Evolutionary conservation across 2,329 filamentous ascomycete species (phyloP), one percentile per base, ranked within the genome.

Genomic region (Nemania diffusa): DNA sequence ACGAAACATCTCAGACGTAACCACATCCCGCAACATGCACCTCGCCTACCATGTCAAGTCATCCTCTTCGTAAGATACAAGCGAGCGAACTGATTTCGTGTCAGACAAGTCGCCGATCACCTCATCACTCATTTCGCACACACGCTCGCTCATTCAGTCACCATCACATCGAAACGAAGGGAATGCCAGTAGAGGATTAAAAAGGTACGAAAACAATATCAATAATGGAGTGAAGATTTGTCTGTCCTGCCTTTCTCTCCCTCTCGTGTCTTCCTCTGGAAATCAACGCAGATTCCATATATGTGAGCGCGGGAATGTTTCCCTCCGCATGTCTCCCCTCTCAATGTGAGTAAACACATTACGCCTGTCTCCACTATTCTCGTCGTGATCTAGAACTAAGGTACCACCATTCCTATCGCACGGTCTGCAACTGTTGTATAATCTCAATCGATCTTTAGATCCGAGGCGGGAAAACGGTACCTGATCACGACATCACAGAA

Each of bases 261-360:
- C 7, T 44, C 7, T n/a, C 26, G 40, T 32, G 5, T n/a, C 34
- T 50, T 11, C 17, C 42, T 27, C 13, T 37, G 1, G 11, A 58
- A 53, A 32, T 37, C 64, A 62, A n/a, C 48, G 53, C 57, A 51
- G 57, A 6, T 55, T 42, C 15, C 32, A 37, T 24, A n/a, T n/a
- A n/a, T n/a, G n/a, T n/a, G n/a, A n/a, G n/a, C n/a, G 40, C 15
- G 1, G 51, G 20, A 11, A 32, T n/a, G 27, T 55, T 27, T 37
- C 40, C 26, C 48, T 24, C 51, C 9, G 7, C 40, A 3, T 37
- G 5, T 24, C 11, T 53, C 32, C 26, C 37, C 26, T 15, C 17
- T 48, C 15, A 24, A 32, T 29, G 3, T 20, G 22, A 27, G 46
- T 15, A n/a, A n/a, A 32, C 32, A 5, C 44, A 3, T 48, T 27